These are phyloP conservation scores for Fusarium clavum DNA, from an alignment of 2,329 filamentous ascomycete species.

Conservation along the genomic window DNA sequence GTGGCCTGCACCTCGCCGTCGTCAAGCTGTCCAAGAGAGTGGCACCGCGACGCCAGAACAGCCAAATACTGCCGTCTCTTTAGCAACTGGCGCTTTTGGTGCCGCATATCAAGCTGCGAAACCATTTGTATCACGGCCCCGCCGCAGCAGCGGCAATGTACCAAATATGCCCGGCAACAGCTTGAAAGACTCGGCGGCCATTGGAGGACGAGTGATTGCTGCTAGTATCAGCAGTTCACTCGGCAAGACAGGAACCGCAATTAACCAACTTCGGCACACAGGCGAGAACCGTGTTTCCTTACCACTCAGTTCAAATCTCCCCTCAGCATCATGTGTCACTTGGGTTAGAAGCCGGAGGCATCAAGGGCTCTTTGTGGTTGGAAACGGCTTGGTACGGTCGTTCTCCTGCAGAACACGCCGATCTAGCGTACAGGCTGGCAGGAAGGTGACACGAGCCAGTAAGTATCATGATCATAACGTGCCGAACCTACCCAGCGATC, in stretches of 20 bases:
- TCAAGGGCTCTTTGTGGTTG: slow-evolving; percentile 72
- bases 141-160: slow-evolving; percentile 59
- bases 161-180: slow-evolving; percentile 54
- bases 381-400: slow-evolving; percentile 73
- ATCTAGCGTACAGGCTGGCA: slow-evolving; percentile 64
- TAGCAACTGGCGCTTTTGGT: slow-evolving; percentile 77
- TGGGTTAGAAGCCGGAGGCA: slow-evolving; percentile 74
- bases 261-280: slow-evolving; percentile 78
- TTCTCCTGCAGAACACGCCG: slow-evolving; percentile 70
- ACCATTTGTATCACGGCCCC: slow-evolving; percentile 66
- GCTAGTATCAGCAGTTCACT: slow-evolving; percentile 80
- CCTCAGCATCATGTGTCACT: slow-evolving; percentile 69
- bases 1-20: slow-evolving; percentile 81
- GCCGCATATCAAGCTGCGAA: slow-evolving; percentile 77
- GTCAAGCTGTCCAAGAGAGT: slow-evolving; percentile 58
- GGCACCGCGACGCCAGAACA: slow-evolving; percentile 62
- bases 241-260: slow-evolving; percentile 76
- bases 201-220: slow-evolving; percentile 77
- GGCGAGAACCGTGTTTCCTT: slow-evolving; percentile 80
- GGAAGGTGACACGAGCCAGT: slow-evolving; percentile 64
- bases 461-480: slow-evolving; percentile 76
- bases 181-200: slow-evolving; percentile 71
- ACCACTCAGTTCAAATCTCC: slow-evolving; percentile 65
- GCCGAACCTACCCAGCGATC: slow-evolving; percentile 69
- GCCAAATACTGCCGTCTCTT: slow-evolving; percentile 69